Conservation (phyloP, 1,284 basidiomycete species). For the Trichosporon ovoides region DNA sequence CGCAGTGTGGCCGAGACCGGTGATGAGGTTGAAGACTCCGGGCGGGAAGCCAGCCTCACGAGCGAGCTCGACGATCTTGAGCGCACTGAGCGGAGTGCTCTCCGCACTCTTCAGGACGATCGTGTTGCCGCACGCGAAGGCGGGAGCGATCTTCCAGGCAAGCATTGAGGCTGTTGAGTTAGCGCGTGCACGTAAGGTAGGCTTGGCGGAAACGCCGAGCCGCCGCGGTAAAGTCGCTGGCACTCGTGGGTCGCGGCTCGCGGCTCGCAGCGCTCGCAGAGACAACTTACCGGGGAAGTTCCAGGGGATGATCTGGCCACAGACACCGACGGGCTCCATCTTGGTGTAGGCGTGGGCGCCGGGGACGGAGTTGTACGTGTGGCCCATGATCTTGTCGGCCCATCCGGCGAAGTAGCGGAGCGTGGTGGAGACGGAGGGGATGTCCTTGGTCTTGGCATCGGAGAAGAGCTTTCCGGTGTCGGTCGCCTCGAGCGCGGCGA, state of each 20-base stretch:
- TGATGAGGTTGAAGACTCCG: slow-evolving; percentile 79
- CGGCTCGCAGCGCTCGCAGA: background rate
- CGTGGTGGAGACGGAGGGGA: slow-evolving; percentile 71
- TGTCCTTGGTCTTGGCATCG: slow-evolving; percentile 73
- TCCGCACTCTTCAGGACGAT: slow-evolving; percentile 54
- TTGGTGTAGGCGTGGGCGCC: slow-evolving; percentile 51
- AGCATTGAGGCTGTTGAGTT: slow-evolving; percentile 80
- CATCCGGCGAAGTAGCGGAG: slow-evolving; percentile 57
- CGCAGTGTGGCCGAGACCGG: slow-evolving; percentile 59
- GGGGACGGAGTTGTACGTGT: slow-evolving; percentile 37
- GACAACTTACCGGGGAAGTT: slow-evolving; percentile 55
- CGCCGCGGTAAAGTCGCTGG: too few relatives aligned
- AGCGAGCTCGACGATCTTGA: slow-evolving; percentile 57
- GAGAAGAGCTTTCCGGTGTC: slow-evolving; percentile 80
- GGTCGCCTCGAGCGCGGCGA: slow-evolving; percentile 68
- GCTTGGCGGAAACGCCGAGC: too few relatives aligned
- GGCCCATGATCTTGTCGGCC: slow-evolving; percentile 70
- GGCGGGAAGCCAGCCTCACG: slow-evolving; percentile 80
- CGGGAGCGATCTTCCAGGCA: slow-evolving; percentile 82
- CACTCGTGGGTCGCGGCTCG: background rate
- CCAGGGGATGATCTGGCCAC: slow-evolving; percentile 83
- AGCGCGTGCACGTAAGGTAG: too few relatives aligned
- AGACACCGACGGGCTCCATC: slow-evolving; percentile 56
- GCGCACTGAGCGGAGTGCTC: slow-evolving; percentile 76
- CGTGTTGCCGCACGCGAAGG: slow-evolving; percentile 59